These are phyloP conservation scores for Filobasidium uniguttulatum DNA, from an alignment of 1,284 basidiomycete species.

Conservation along the genomic window DNA sequence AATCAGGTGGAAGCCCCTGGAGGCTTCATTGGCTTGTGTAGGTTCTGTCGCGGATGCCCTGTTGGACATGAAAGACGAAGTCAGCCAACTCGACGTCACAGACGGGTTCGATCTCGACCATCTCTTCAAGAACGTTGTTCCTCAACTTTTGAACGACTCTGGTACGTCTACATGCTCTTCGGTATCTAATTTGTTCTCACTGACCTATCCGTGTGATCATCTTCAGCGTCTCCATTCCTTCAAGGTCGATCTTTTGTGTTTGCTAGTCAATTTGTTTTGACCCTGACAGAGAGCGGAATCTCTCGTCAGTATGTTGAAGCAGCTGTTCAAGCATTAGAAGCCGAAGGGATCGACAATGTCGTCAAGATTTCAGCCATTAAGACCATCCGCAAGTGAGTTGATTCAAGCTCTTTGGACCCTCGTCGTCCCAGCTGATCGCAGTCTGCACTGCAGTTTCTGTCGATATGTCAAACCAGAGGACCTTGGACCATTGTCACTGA, in stretches of 20 bases:
- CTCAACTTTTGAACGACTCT: constrained; percentile 47
- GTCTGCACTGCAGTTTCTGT: constrained; percentile 36
- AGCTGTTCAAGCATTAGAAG: constrained; percentile 71
- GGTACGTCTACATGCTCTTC: constrained; percentile 15
- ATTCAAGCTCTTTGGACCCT: no score
- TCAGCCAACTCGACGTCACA: constrained; percentile 45
- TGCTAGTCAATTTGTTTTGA: constrained; percentile 70
- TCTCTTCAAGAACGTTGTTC: constrained; percentile 64
- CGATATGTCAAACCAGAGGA: constrained; percentile 43
- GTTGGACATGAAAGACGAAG: constrained; percentile 60
- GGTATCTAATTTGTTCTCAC: not conserved
- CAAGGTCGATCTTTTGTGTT: constrained; percentile 92
- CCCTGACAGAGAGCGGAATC: constrained; percentile 51
- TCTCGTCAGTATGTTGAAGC: constrained; percentile 74
- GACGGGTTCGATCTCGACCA: constrained; percentile 62
- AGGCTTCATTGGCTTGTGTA: constrained; percentile 69
- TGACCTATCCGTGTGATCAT: no score
- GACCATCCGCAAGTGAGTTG: constrained; percentile 67
- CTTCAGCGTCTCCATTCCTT: constrained; percentile 71
- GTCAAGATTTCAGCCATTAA: constrained; percentile 90
- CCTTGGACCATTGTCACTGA: constrained; percentile 49
- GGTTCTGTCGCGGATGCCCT: constrained; percentile 69
- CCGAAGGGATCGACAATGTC: constrained; percentile 53
- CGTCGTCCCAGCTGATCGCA: constrained; percentile 7
- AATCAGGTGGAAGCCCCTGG: constrained; percentile 72